Evolutionary conservation across 2,329 filamentous ascomycete species (phyloP).

Genomic region (Aspergillus neoniger): DNA sequence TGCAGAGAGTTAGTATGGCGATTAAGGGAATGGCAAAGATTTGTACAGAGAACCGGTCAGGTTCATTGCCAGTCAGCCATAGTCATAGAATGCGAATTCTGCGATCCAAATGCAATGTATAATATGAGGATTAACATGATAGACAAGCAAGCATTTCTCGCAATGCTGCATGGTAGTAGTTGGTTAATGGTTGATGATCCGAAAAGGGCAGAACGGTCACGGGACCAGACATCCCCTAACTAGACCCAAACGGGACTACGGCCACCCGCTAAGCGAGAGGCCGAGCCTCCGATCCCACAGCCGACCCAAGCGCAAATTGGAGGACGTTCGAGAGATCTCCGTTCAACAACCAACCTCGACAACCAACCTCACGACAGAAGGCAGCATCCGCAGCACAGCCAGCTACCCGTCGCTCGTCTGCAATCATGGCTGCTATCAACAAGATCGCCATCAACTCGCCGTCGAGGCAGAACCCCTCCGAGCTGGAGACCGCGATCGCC

Average conservation of each 20-base stretch:
- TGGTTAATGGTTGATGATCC: background rate
- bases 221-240: constrained; percentile 32
- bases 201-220: constrained; percentile 32
- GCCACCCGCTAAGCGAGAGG: constrained; percentile 37
- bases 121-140: background rate
- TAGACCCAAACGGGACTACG: constrained; percentile 27
- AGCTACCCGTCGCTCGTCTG: constrained; percentile 43
- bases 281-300: constrained; percentile 33
- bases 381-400: constrained; percentile 37
- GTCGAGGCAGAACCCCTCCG: constrained; percentile 91
- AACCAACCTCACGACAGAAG: constrained; percentile 32
- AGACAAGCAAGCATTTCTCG: too few species aligned
- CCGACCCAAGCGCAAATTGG: constrained; percentile 23
- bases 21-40: background rate
- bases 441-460: constrained; percentile 98
- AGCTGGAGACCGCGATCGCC: constrained; percentile 96
- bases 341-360: constrained; percentile 33
- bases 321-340: constrained; percentile 20
- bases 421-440: constrained; percentile 79
- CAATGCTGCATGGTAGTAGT: background rate
- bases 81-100: background rate
- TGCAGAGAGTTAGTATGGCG: background rate
- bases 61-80: background rate
- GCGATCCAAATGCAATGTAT: too few species aligned
- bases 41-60: background rate